These are phyloP conservation scores for Podosphaera xanthii DNA, from an alignment of 2,329 filamentous ascomycete genomes.

Conservation along the genomic window DNA sequence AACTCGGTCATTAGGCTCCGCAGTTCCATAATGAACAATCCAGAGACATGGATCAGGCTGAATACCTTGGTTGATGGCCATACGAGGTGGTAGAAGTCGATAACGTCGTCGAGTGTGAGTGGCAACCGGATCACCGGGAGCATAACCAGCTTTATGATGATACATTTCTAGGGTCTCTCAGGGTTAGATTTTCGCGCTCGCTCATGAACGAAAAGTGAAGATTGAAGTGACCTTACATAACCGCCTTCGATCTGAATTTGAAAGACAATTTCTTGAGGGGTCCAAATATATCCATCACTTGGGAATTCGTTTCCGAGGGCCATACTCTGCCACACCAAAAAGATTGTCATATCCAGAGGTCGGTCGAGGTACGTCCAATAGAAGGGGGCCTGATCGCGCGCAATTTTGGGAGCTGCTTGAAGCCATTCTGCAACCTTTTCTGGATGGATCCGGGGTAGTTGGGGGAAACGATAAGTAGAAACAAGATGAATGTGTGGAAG, in stretches of 20 bases:
- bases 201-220: not conserved
- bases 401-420: slow-evolving; percentile 60
- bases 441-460: slow-evolving; percentile 45
- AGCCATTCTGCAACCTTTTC: slow-evolving; percentile 68
- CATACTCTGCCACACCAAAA: slow-evolving; percentile 74
- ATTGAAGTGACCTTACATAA: slow-evolving; percentile 27
- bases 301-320: slow-evolving; percentile 53
- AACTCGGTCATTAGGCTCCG: slow-evolving; percentile 50
- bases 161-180: slow-evolving; percentile 67
- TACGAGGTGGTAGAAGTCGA: slow-evolving; percentile 51
- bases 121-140: slow-evolving; percentile 50
- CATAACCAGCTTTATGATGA: slow-evolving; percentile 60
- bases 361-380: slow-evolving; percentile 80
- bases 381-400: slow-evolving; percentile 66
- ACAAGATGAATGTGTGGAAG: slow-evolving; percentile 60
- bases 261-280: slow-evolving; percentile 54
- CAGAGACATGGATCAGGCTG: slow-evolving; percentile 63
- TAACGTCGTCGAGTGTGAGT: slow-evolving; percentile 67
- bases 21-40: slow-evolving; percentile 72
- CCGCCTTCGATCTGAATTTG: slow-evolving; percentile 47
- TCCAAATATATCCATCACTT: slow-evolving; percentile 85
- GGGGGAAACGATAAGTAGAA: slow-evolving; percentile 61
- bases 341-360: slow-evolving; percentile 58
- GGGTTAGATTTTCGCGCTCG: slow-evolving; percentile 4
- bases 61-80: slow-evolving; percentile 44